Conservation (phyloP, 495 filamentous ascomycete genomes). For the Poronia punctata region DNA sequence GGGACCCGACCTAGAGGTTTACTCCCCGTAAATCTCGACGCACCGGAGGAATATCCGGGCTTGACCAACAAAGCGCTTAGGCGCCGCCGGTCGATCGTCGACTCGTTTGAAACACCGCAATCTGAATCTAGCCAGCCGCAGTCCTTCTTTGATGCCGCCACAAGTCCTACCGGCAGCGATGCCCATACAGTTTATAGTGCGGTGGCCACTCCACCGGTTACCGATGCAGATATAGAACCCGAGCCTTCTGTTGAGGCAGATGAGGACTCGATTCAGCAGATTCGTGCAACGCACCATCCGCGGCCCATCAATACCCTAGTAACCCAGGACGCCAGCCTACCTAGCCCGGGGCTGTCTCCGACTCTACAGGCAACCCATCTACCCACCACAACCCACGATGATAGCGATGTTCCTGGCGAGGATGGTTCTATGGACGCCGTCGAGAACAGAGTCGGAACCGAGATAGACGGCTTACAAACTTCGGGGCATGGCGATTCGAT, state of each 20-base stretch:
- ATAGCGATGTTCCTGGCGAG: slow-evolving; percentile 29
- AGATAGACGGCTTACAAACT: too few species aligned
- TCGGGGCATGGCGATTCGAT: too few species aligned
- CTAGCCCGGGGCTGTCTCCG: slow-evolving; percentile 90
- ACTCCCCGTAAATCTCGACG: slow-evolving; percentile 44
- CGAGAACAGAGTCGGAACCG: slow-evolving; percentile 16
- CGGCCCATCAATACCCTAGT: slow-evolving; percentile 55
- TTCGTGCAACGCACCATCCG: slow-evolving; percentile 28
- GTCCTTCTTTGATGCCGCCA: slow-evolving; percentile 36
- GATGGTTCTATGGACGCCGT: slow-evolving; percentile 24
- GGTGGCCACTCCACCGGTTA: slow-evolving; percentile 52
- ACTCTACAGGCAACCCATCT: slow-evolving; percentile 74
- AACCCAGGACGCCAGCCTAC: slow-evolving; percentile 81
- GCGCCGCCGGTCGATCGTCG: slow-evolving; percentile 26
- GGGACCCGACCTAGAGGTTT: slow-evolving; percentile 16
- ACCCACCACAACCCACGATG: slow-evolving; percentile 28
- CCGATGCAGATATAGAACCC: slow-evolving; percentile 46
- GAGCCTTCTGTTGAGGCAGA: slow-evolving; percentile 44
- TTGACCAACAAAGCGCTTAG: slow-evolving; percentile 23
- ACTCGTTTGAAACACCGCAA: slow-evolving; percentile 28
- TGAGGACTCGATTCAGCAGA: slow-evolving; percentile 33
- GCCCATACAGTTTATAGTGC: slow-evolving; percentile 43
- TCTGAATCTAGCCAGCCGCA: slow-evolving; percentile 39
- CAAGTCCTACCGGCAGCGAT: slow-evolving; percentile 40
- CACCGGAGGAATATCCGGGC: slow-evolving; percentile 28